These are phyloP conservation scores for Colletotrichum zoysiae DNA, from an alignment of 2,329 filamentous ascomycete genomes.

Conservation along the genomic window DNA sequence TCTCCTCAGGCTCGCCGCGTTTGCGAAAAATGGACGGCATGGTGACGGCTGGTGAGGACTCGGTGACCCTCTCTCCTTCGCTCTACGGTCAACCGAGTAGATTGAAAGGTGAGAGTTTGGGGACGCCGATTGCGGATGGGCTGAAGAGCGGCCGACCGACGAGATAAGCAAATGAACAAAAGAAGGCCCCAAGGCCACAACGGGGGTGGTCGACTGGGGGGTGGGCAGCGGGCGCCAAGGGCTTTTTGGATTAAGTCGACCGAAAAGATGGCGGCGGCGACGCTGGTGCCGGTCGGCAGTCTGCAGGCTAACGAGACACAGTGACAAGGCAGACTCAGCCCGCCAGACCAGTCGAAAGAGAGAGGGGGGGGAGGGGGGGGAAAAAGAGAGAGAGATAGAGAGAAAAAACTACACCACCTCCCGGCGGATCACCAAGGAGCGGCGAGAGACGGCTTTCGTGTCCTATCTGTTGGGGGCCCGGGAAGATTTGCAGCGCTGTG, in stretches of 20 bases:
- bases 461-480: slow-evolving; percentile 1
- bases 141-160: slow-evolving; percentile 29
- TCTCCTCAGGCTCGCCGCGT: slow-evolving; percentile 60
- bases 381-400: background rate
- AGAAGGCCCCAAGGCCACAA: slow-evolving; percentile 39
- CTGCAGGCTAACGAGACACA: slow-evolving; percentile 34
- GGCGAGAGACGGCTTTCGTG: slow-evolving; percentile 1
- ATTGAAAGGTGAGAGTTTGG: slow-evolving; percentile 35
- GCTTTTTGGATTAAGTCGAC: slow-evolving; percentile 36
- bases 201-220: slow-evolving; percentile 22
- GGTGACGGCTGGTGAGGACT: slow-evolving; percentile 45
- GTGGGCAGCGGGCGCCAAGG: slow-evolving; percentile 36
- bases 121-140: slow-evolving; percentile 38
- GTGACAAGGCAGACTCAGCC: slow-evolving; percentile 28
- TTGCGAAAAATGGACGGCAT: slow-evolving; percentile 58
- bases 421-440: slow-evolving; percentile 24
- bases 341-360: slow-evolving; percentile 15
- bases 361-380: background rate
- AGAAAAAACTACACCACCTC: slow-evolving; percentile 19
- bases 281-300: slow-evolving; percentile 38
- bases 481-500: background rate
- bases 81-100: slow-evolving; percentile 36
- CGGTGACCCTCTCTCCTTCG: slow-evolving; percentile 32
- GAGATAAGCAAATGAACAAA: slow-evolving; percentile 38
- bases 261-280: slow-evolving; percentile 38